phyloP scores from a whole-genome alignment of 2,329 filamentous ascomycete genomes.

The Fusarium miscanthi region DNA sequence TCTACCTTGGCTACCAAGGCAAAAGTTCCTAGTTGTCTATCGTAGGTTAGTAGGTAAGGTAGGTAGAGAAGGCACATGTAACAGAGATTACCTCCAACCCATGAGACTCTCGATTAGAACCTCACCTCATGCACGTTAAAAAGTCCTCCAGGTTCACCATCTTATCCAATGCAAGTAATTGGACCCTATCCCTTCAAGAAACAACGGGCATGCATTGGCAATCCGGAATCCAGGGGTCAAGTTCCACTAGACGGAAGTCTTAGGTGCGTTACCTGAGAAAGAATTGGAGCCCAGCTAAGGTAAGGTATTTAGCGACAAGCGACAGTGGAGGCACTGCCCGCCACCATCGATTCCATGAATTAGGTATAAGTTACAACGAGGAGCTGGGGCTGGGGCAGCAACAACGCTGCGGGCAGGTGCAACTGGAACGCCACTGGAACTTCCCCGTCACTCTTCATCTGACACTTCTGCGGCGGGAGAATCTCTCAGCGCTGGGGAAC shows the following conservation, averaged over 20 bases:
- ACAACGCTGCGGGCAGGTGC: not conserved
- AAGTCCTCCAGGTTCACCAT: not conserved
- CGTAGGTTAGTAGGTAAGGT: not conserved
- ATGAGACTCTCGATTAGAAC: not conserved
- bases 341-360: not conserved
- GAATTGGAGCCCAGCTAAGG: constrained; percentile 12
- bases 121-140: constrained; percentile 19
- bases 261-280: constrained; percentile 37
- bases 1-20: not conserved
- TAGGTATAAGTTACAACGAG: not conserved
- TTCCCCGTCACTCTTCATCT: constrained; percentile 28
- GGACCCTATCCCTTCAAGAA: constrained; percentile 1
- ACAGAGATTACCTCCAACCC: not conserved
- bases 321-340: constrained; percentile 8
- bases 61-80: not conserved
- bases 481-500: constrained; percentile 28
- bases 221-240: constrained; percentile 21
- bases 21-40: not conserved
- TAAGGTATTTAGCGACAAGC: not conserved
- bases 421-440: constrained; percentile 28
- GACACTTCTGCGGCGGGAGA: constrained; percentile 28
- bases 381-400: not conserved
- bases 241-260: constrained; percentile 19
- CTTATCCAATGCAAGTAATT: constrained; percentile 26
- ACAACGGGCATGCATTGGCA: constrained; percentile 9